Percentiles rank a stretch among this genome's conserved stretches.
These are phyloP conservation scores for Cryphonectria naterciae DNA, from an alignment of 2,329 filamentous ascomycete genomes.

Conservation along the genomic window DNA sequence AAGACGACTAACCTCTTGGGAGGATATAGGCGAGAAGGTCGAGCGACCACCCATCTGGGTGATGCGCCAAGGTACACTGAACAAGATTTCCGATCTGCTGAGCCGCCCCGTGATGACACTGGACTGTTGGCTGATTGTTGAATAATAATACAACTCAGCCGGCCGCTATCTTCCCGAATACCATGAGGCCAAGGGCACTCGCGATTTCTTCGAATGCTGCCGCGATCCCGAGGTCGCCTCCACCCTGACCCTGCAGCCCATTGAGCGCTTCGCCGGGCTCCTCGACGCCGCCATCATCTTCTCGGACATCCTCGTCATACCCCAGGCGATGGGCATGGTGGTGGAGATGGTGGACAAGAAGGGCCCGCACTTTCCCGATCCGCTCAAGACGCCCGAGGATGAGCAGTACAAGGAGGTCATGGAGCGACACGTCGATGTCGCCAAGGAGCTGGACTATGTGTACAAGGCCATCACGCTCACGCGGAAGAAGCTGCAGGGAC, in stretches of 20 bases:
- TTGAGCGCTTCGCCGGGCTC: constrained; percentile 87
- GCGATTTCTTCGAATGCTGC: constrained; percentile 98
- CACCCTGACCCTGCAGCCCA: constrained; percentile 89
- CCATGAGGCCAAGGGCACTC: constrained; percentile 86
- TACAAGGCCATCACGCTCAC: constrained; percentile 95
- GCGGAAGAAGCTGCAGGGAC: constrained; percentile 80
- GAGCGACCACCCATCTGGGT: constrained; percentile 97
- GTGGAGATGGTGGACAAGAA: constrained; percentile 97
- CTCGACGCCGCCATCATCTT: constrained; percentile 98
- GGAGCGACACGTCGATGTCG: constrained; percentile 78
- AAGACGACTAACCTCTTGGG: constrained; percentile 12
- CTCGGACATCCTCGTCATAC: constrained; percentile 96
- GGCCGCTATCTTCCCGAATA: constrained; percentile 98
- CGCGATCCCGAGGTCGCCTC: constrained; percentile 91
- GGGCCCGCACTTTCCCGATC: constrained; percentile 90
- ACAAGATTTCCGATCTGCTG: constrained; percentile 23
- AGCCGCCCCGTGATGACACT: constrained; percentile 24
- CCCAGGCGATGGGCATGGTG: constrained; percentile 97
- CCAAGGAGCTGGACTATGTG: constrained; percentile 85
- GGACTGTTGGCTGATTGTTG: constrained; percentile 26
- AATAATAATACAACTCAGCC: constrained; percentile 55
- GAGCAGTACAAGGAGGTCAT: constrained; percentile 81
- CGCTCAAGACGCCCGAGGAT: constrained; percentile 78
- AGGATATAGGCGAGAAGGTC: constrained; percentile 74
- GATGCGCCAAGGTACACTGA: constrained; percentile 86